Evolutionary conservation across 2,329 filamentous ascomycete genomes (phyloP), one percentile per base, ranked within the genome.

Genomic region (Penicillium nordicum): DNA sequence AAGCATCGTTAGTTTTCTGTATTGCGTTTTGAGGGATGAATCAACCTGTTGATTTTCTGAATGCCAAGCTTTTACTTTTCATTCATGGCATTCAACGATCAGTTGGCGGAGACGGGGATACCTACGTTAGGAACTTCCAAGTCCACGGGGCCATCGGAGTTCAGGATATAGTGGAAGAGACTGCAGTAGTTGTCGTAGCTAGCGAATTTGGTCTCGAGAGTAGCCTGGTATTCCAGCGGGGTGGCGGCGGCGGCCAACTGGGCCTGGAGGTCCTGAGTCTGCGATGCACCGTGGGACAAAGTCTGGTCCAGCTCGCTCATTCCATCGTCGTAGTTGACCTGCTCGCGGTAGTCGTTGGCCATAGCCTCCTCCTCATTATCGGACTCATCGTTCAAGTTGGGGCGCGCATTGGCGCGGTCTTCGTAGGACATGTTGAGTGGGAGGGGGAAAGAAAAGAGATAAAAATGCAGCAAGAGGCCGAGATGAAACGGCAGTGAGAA

Each of bases 151-250:
- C 94, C 94, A 67, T 97, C 94, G 49, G 93, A 97, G 84, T 99
- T 99, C 74, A 99, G 82, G 76, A 99, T 97, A 79, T 91, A 97
- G 81, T 99, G 94, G 82, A 99, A 99, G 69, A 99, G 82, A 78
- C 90, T 96, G 87, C 94, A 99, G 84, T 99, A 99, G 75, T 91
- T 90, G 80, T 99, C 94, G 83, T 99, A 99, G 81, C 92, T 97
- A 76, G 91, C 88, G 80, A 97, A 97, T 81, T 97, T 97, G 76
- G 90, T 90, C 78, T 97, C 94, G 55, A 99, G 84, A 34, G 92
- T 90, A 46, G 94, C 94, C 72, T 94, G 92, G 78, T 96, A 97
- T 75, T 99, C 94, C 65, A 99, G 83, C 50, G 94, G 94, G 71
- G 94, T 93, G 63, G 94, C 94, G 58, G 94, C 94, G 64, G 92